Evolutionary conservation across 2,329 filamentous ascomycete genomes (phyloP).

Genomic region (Cadophora sp.): DNA sequence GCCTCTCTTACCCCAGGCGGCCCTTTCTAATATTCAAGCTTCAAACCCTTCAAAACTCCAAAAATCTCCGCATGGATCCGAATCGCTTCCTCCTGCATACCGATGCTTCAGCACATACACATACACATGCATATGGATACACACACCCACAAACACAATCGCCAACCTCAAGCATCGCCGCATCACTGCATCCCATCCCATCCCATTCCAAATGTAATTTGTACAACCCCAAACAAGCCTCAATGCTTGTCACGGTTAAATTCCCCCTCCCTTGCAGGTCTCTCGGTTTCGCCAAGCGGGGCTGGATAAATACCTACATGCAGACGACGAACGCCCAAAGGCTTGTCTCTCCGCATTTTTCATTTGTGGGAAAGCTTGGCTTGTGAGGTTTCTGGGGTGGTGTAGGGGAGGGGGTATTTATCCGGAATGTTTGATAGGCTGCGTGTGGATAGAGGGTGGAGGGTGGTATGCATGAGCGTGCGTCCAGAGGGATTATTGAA

Average conservation of each 20-base stretch:
- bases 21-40: too few species aligned
- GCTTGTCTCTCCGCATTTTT: constrained; percentile 9
- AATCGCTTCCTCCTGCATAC: neutral
- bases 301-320: neutral
- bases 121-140: neutral
- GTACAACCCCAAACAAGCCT: neutral
- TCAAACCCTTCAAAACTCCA: too few species aligned
- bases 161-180: too few species aligned
- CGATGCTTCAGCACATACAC: neutral
- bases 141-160: neutral
- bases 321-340: neutral
- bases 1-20: too few species aligned
- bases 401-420: too few species aligned
- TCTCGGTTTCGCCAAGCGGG: neutral
- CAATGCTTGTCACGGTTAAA: neutral
- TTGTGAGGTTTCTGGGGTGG: neutral
- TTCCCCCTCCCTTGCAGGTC: neutral
- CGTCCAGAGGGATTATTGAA: too few species aligned
- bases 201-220: neutral
- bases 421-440: too few species aligned
- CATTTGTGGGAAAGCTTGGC: constrained; percentile 9
- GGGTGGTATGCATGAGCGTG: too few species aligned
- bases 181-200: too few species aligned
- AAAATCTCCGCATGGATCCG: too few species aligned
- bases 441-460: too few species aligned